Percentiles rank a stretch among this genome's conserved stretches.
Conservation (phyloP, 75 land plant species). For the Cryptomeria japonica region DNA sequence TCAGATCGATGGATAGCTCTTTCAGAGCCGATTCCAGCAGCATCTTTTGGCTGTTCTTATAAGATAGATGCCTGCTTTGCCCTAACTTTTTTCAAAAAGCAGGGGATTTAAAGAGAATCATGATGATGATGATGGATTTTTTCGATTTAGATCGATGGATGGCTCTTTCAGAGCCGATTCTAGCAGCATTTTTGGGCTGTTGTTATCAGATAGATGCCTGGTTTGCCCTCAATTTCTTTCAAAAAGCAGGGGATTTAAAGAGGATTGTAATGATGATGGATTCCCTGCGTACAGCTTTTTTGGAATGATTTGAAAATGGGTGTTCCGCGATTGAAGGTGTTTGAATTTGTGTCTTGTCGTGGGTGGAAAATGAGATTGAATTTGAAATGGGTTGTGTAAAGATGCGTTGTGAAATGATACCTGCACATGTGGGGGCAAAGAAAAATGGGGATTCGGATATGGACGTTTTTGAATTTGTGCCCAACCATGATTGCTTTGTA, state of each 20-base stretch:
- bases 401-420: not conserved
- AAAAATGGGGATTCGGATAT: not conserved
- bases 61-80: no score
- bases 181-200: not conserved
- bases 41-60: not conserved
- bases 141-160: no score
- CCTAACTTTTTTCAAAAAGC: no score
- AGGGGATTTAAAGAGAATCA: no score
- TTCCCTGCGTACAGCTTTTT: no score
- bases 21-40: conserved; percentile 2
- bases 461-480: not conserved
- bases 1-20: conserved; percentile 6
- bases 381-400: not conserved
- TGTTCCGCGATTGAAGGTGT: not conserved
- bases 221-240: no score
- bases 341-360: not conserved
- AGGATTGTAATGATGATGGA: no score
- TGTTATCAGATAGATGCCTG: not conserved
- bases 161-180: not conserved
- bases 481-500: not conserved
- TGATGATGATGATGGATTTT: no score
- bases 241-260: not conserved
- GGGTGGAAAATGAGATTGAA: not conserved
- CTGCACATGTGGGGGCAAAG: not conserved
- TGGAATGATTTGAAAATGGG: not conserved